Conservation (phyloP, 2,329 filamentous ascomycete genomes). For the Verticillium zaregamsianum region DNA sequence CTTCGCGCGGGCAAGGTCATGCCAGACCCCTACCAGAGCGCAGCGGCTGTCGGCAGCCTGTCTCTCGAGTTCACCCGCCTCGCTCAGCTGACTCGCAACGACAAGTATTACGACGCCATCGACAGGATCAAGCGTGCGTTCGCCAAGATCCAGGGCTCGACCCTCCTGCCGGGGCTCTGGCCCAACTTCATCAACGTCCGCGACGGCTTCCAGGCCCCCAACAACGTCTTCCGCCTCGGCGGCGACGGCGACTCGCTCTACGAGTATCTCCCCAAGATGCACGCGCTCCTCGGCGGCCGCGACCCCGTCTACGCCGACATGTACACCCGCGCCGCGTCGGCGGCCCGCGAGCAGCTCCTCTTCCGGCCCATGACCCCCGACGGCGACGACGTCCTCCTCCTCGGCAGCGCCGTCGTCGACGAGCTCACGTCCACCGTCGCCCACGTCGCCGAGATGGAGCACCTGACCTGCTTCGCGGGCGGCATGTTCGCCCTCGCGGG, state of each 20-base stretch:
- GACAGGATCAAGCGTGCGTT: constrained; percentile 65
- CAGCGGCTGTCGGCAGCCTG: constrained; percentile 56
- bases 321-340: constrained; percentile 51
- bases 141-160: constrained; percentile 59
- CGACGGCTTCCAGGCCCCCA: constrained; percentile 35
- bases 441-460: constrained; percentile 31
- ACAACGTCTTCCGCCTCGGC: constrained; percentile 29
- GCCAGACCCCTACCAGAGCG: constrained; percentile 27
- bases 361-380: constrained; percentile 50
- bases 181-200: constrained; percentile 58
- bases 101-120: constrained; percentile 71
- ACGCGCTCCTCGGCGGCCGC: constrained; percentile 54
- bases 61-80: constrained; percentile 70
- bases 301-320: constrained; percentile 52
- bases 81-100: constrained; percentile 67
- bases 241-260: constrained; percentile 37
- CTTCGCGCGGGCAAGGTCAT: constrained; percentile 8
- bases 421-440: constrained; percentile 8
- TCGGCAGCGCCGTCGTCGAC: constrained; percentile 31
- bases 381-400: constrained; percentile 50
- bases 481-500: constrained; percentile 47
- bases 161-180: constrained; percentile 69
- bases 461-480: constrained; percentile 47
- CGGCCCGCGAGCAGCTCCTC: constrained; percentile 52
- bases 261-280: constrained; percentile 38